These are phyloP conservation scores for Neurospora sp. DNA, from an alignment of 495 filamentous ascomycete genomes.

Conservation along the genomic window DNA sequence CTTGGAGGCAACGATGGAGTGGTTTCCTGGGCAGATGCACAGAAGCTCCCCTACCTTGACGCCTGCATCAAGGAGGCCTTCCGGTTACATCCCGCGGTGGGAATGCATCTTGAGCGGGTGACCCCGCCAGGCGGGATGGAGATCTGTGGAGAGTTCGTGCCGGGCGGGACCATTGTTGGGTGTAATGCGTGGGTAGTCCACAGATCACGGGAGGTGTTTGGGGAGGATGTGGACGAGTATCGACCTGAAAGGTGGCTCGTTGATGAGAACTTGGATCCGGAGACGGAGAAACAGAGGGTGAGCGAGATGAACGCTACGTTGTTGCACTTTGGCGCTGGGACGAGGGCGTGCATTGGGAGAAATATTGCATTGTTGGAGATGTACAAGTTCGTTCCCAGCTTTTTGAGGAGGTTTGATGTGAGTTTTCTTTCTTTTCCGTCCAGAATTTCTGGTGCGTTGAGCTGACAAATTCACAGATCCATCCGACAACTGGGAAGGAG, in stretches of 20 bases:
- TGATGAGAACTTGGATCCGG: not conserved
- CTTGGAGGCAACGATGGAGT: conserved; percentile 41
- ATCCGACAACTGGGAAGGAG: not conserved
- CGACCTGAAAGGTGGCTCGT: conserved; percentile 42
- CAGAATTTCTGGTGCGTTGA: not conserved
- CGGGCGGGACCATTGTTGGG: conserved; percentile 44
- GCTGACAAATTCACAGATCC: not conserved
- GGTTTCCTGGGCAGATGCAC: not conserved
- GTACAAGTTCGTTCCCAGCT: conserved; percentile 53
- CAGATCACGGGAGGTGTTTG: conserved; percentile 38
- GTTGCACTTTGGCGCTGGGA: conserved; percentile 48
- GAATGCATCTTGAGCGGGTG: conserved; percentile 44
- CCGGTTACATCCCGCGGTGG: conserved; percentile 46
- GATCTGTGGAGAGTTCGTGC: conserved; percentile 41
- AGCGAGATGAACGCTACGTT: conserved; percentile 26
- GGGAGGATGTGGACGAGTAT: conserved; percentile 29
- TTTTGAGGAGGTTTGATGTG: conserved; percentile 45
- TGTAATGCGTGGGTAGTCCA: conserved; percentile 45
- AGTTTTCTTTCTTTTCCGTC: too few species aligned
- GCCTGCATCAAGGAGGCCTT: conserved; percentile 56
- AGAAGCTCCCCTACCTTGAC: conserved; percentile 46
- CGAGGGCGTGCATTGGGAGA: conserved; percentile 55
- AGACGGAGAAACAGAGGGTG: conserved; percentile 24
- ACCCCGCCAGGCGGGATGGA: conserved; percentile 43
- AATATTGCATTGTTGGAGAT: conserved; percentile 56